Base-by-base conservation (phyloP, 2,329 filamentous ascomycete genomes). In the Epichloe amarillans region DNA sequence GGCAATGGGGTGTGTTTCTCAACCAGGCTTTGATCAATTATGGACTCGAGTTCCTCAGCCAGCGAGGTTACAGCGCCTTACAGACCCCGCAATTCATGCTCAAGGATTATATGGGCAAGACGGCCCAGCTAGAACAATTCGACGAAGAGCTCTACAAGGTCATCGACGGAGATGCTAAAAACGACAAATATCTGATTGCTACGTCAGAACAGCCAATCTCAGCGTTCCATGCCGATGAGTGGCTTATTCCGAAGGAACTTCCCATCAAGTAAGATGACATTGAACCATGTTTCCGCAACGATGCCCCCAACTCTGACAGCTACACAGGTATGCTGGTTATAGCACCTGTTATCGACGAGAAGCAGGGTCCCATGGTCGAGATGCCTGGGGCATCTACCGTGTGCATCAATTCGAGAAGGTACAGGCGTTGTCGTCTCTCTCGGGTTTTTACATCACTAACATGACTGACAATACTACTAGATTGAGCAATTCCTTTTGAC, bases 91-190 rank as follows among this genome's bases (percentile, higher is more conserved):
- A 88, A 64, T 94, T 98, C 74, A 95, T 97, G 87, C 79, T 91
- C 55, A 86, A 87, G 68, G 87, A 95, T 47, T 84, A 88, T 66
- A 98, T 98, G 93, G 90, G 86, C 54, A 97, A 97, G 76, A 98
- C 93, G 0, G 93, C 93, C 2, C 93, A 98, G 70, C 81, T 98
- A 26, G 89, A 93, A 59, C 87, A 96, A 62, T 98, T 98, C 62
- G 93, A 98, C 63, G 93, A 97, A 67, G 91, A 97, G 69, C 74
- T 98, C 48, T 98, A 98, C 77, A 97, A 97, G 72, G 91, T 98
- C 23, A 82, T 91, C 58, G 85, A 86, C 65, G 86, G 88, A 53
- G 88, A 94, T 60, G 82, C 88, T 56, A 80, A 88, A 60, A 88
- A 86, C 47, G 93, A 97, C 71, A 96, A 96, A 72, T 83, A 84